Base-by-base conservation (phyloP, 768 basidiomycete genomes). In the Suillus hirtellus region DNA sequence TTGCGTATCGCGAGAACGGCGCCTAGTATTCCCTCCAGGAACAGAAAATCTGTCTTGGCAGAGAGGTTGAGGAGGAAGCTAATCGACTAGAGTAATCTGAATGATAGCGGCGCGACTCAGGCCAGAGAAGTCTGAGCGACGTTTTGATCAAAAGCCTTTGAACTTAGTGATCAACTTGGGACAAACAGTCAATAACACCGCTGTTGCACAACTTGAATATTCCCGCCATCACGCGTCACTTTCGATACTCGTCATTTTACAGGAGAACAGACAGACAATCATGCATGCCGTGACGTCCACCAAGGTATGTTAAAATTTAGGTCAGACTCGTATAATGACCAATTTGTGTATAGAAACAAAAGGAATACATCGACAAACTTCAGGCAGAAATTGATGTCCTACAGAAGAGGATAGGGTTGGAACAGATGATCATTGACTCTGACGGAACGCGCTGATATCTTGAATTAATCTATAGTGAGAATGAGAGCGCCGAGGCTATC, bases 401-500 rank as follows among this genome's bases (percentile, higher is more conserved):
- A 12, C 81, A 88, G 67, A 69, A 73, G 56, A 71, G 69, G 63
- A 76, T 88, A 1, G 86, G 84, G 86, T 71, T 67, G 64, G 67
- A 72, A 59, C 64, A 66, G 68, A 43, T 12, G 52, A 10, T 31
- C 5, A 31, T 44, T 37, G 7, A 37, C 15, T 60, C 19, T 44
- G 38, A 37, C 21, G 15, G 2, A 47, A 42, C 40, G 31, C 17
- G 15, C 40, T 47, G 56, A 56, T 46, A 49, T 19, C 44, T 59
- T 52, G 40, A 21, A 59, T 49, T 17, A n/a, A 24, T n/a, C 19
- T 64, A 37, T 60, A 83, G 82, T 40, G 73, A 72, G 60, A 61
- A 72, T 50, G 79, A 81, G 63, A 82, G 87, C 59, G 82, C 88
- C 0, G 84, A 87, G 49, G 76, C 75, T 56, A 84, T 89, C 9